Percentiles rank a stretch among this genome's conserved stretches.
These are phyloP conservation scores for Ambrosia artemisiifolia DNA, from an alignment of 129 eudicot species.

Conservation along the genomic window DNA sequence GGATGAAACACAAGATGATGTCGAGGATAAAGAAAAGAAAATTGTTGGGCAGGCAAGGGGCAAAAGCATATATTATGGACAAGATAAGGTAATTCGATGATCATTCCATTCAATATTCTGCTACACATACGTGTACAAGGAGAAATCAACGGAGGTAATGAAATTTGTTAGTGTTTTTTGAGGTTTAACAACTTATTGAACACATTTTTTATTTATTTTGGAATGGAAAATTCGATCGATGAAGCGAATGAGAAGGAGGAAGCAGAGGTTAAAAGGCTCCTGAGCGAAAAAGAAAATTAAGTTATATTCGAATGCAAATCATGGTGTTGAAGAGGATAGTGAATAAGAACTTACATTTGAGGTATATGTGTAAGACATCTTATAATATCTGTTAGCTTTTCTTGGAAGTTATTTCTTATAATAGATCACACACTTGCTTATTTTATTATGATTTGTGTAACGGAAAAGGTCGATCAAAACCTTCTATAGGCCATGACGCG, in stretches of 20 bases:
- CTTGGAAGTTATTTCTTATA: background rate
- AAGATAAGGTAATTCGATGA: too few relatives aligned
- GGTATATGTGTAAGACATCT: constrained; percentile 32
- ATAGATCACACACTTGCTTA: background rate
- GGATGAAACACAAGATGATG: constrained; percentile 69
- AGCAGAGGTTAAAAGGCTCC: constrained; percentile 67
- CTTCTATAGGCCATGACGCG: constrained; percentile 37
- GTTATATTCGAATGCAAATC: constrained; percentile 60
- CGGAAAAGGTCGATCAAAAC: constrained; percentile 47
- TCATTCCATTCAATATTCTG: too few relatives aligned
- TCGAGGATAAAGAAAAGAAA: constrained; percentile 59
- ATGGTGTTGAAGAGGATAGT: constrained; percentile 64
- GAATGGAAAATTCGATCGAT: constrained; percentile 57
- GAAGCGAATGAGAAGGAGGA: constrained; percentile 82
- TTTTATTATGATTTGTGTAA: constrained; percentile 47
- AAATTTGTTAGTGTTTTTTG: constrained; percentile 1
- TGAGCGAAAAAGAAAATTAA: constrained; percentile 43
- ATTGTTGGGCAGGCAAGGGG: constrained; percentile 56
- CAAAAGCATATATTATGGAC: too few relatives aligned
- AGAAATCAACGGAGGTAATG: too few relatives aligned
- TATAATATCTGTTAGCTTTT: background rate
- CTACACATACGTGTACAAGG: too few relatives aligned
- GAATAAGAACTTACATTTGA: constrained; percentile 76
- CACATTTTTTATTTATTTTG: background rate
- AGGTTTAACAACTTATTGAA: constrained; percentile 5